phyloP scores from a whole-genome alignment of 257 asterid species.

The Lycium barbarum region DNA sequence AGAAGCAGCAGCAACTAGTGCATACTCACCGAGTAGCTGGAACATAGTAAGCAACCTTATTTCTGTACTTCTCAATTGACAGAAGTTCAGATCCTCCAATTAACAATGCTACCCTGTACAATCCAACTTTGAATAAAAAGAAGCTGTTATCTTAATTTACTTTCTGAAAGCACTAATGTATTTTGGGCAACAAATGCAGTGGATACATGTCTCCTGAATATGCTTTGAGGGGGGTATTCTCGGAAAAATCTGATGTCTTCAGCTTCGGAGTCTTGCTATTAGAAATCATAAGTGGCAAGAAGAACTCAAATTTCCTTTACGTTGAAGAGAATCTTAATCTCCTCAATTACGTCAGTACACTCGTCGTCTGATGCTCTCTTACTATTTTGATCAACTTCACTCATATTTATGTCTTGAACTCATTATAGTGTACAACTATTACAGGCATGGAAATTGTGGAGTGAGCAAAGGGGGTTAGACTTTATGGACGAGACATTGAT shows the following conservation, averaged over 20 bases:
- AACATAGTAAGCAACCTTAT: slow-evolving; percentile 38
- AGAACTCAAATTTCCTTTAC: slow-evolving; percentile 30
- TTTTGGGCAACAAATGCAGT: slow-evolving; percentile 24
- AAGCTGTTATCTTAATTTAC: background rate
- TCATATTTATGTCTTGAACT: background rate
- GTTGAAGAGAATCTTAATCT: slow-evolving; percentile 30
- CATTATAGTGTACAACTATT: background rate
- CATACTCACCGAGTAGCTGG: slow-evolving; percentile 44
- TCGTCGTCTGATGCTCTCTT: background rate
- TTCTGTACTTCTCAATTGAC: background rate
- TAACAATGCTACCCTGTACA: background rate
- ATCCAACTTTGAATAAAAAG: background rate
- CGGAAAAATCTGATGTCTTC: slow-evolving; percentile 35
- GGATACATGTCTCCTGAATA: slow-evolving; percentile 37
- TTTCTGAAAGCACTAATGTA: background rate
- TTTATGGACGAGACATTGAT: slow-evolving; percentile 18
- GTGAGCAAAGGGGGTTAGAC: slow-evolving; percentile 15
- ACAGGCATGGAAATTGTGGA: slow-evolving; percentile 37
- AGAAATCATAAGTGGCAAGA: slow-evolving; percentile 34
- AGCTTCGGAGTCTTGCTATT: slow-evolving; percentile 34
- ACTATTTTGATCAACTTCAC: background rate
- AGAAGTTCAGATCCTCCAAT: background rate
- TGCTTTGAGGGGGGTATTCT: slow-evolving; percentile 31
- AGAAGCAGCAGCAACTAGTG: slow-evolving; percentile 33
- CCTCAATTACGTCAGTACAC: slow-evolving; percentile 26